Evolutionary conservation across 1,284 basidiomycete genomes (phyloP).

Genomic region (Wolfiporia cocos): DNA sequence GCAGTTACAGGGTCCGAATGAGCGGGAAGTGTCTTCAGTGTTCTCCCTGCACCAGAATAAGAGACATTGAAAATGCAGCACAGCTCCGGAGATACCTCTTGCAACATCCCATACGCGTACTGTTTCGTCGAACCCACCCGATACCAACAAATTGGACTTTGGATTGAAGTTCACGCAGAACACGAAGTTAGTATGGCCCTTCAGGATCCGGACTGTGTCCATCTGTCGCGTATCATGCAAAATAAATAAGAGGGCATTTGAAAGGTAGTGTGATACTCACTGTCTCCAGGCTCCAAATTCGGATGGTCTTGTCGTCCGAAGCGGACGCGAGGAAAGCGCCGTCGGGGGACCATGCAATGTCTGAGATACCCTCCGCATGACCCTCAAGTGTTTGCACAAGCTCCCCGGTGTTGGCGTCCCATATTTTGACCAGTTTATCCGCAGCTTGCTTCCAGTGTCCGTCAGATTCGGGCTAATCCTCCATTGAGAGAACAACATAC

Average conservation of each 20-base stretch:
- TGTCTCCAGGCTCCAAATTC: slow-evolving; percentile 73
- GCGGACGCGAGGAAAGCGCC: slow-evolving; percentile 81
- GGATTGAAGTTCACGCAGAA: slow-evolving; percentile 92
- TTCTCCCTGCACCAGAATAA: slow-evolving; percentile 48
- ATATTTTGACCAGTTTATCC: slow-evolving; percentile 76
- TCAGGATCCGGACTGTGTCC: slow-evolving; percentile 51
- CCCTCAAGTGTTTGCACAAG: slow-evolving; percentile 65
- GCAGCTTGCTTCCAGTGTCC: slow-evolving; percentile 51
- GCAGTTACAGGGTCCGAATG: slow-evolving; percentile 96
- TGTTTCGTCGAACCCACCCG: slow-evolving; percentile 92
- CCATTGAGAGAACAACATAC: slow-evolving; percentile 36
- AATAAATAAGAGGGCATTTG: not conserved
- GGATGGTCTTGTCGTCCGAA: slow-evolving; percentile 84
- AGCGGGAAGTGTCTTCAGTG: slow-evolving; percentile 81
- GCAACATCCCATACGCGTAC: slow-evolving; percentile 95
- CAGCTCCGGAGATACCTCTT: slow-evolving; percentile 46
- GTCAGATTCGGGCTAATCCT: slow-evolving; percentile 10
- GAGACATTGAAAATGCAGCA: not conserved
- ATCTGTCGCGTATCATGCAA: slow-evolving; percentile 34
- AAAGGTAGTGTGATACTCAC: slow-evolving; percentile 32
- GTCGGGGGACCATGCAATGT: slow-evolving; percentile 83
- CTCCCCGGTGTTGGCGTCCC: slow-evolving; percentile 68
- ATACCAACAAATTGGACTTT: slow-evolving; percentile 82
- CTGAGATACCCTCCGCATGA: slow-evolving; percentile 80
- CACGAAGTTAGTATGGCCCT: slow-evolving; percentile 90